Percentiles rank a stretch among this genome's conserved stretches.
These are phyloP conservation scores for Keqinozyma sinolaborantium DNA, from an alignment of 1,139 yeast genomes.

Conservation along the genomic window DNA sequence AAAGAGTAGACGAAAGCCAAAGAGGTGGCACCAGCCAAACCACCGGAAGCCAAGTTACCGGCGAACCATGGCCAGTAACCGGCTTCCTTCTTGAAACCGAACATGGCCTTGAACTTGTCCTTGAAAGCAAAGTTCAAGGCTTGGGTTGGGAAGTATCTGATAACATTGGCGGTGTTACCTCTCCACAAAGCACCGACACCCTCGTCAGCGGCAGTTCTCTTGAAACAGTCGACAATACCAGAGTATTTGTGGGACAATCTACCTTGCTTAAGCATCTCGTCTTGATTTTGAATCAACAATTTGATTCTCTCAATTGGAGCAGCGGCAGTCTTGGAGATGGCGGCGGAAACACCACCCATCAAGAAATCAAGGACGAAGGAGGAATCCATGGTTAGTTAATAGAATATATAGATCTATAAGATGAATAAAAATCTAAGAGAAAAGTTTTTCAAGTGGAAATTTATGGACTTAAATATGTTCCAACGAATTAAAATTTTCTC, in stretches of 20 bases:
- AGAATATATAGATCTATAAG: conserved; percentile 11
- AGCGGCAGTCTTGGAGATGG: conserved; percentile 53
- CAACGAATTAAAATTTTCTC: background rate
- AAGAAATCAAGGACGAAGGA: conserved; percentile 38
- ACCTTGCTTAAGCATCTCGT: conserved; percentile 54
- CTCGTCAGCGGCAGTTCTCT: conserved; percentile 52
- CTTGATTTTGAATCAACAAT: conserved; percentile 52
- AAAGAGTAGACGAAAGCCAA: conserved; percentile 53
- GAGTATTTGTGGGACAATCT: conserved; percentile 48
- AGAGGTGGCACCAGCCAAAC: conserved; percentile 55
- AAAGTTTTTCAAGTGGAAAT: conserved; percentile 8
- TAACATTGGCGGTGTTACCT: conserved; percentile 56
- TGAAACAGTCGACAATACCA: conserved; percentile 51
- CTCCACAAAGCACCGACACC: conserved; percentile 52
- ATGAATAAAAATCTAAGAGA: conserved; percentile 6
- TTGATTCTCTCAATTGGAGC: conserved; percentile 56
- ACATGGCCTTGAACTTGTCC: conserved; percentile 49
- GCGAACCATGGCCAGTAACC: conserved; percentile 50
- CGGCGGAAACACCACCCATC: conserved; percentile 59
- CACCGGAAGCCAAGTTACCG: conserved; percentile 57
- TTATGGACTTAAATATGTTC: too few relatives aligned
- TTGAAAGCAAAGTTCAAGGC: conserved; percentile 53
- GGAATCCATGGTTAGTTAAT: conserved; percentile 21
- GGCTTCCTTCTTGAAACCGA: conserved; percentile 52
- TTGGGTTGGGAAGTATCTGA: conserved; percentile 56